Evolutionary conservation across 2,329 filamentous ascomycete genomes (phyloP).

Genomic region (Fusarium protoensiforme): DNA sequence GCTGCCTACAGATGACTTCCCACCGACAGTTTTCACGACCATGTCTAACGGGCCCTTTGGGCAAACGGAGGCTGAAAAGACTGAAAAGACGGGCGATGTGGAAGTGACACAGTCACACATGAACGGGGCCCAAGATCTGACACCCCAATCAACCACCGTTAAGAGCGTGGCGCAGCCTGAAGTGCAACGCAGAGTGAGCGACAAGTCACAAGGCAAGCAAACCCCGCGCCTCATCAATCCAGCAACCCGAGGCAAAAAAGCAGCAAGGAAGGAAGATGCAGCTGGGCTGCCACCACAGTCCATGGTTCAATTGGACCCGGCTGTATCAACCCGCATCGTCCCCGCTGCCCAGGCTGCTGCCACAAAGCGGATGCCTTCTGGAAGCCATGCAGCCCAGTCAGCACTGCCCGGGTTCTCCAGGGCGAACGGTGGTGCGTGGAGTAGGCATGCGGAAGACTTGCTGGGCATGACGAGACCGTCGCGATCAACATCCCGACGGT

Average conservation of each 20-base stretch:
- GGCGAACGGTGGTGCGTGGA: conserved; percentile 73
- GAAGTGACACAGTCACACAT: neutral
- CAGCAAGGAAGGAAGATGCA: conserved; percentile 62
- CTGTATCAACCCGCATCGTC: conserved; percentile 21
- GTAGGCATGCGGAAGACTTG: conserved; percentile 74
- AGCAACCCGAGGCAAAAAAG: conserved; percentile 64
- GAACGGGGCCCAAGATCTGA: neutral
- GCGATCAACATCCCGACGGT: conserved; percentile 22
- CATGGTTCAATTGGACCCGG: conserved; percentile 51
- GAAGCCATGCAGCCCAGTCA: conserved; percentile 2
- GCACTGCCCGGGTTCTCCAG: conserved; percentile 57
- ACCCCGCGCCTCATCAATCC: conserved; percentile 54
- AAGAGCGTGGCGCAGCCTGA: neutral
- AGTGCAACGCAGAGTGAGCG: neutral
- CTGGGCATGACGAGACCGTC: conserved; percentile 69
- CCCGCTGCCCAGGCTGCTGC: neutral
- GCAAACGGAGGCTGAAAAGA: neutral
- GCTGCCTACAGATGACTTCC: conserved; percentile 25
- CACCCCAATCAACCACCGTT: neutral
- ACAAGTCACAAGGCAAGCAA: conserved; percentile 21
- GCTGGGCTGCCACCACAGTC: conserved; percentile 59
- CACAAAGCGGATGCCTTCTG: neutral
- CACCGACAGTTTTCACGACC: conserved; percentile 29
- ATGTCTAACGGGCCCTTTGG: conserved; percentile 6
- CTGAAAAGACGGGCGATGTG: neutral